phyloP scores from a whole-genome alignment of 2,329 filamentous ascomycete genomes.

The Periconia macrospinosa region DNA sequence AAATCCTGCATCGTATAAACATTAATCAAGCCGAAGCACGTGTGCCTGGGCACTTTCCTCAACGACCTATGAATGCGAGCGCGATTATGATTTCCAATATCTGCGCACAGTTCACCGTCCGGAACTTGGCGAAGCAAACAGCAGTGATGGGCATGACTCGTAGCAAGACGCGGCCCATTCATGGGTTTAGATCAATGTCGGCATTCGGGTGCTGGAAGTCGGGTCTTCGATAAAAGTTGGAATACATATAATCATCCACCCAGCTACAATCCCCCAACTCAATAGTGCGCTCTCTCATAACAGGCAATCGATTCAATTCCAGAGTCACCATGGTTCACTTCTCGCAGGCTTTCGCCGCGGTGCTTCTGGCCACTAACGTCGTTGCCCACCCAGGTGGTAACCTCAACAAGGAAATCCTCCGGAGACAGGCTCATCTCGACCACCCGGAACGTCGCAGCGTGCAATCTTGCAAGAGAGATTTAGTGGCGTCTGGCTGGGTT shows the following conservation, averaged over 20 bases:
- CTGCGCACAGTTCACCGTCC: background rate
- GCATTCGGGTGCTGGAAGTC: constrained; percentile 12
- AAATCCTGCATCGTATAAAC: background rate
- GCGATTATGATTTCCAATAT: constrained; percentile 11
- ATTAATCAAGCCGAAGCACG: constrained; percentile 13
- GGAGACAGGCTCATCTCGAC: constrained; percentile 35
- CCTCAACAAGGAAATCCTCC: constrained; percentile 31
- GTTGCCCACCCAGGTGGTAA: constrained; percentile 47
- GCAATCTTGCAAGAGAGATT: constrained; percentile 32
- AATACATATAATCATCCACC: constrained; percentile 24
- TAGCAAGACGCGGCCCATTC: constrained; percentile 1
- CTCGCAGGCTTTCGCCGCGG: constrained; percentile 22
- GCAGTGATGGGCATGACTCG: background rate
- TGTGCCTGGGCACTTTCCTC: constrained; percentile 3
- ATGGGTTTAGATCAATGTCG: constrained; percentile 14
- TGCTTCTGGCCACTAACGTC: constrained; percentile 27
- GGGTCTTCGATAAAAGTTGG: constrained; percentile 1
- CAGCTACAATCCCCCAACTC: background rate
- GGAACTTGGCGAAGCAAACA: background rate
- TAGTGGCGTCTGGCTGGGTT: constrained; percentile 36
- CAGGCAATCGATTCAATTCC: background rate
- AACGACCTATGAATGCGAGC: constrained; percentile 6
- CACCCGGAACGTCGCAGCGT: constrained; percentile 45
- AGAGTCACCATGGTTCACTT: constrained; percentile 32
- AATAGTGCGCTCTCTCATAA: background rate